These are phyloP conservation scores for Lepidium didymum DNA, from an alignment of 345 rosid species.

Conservation along the genomic window DNA sequence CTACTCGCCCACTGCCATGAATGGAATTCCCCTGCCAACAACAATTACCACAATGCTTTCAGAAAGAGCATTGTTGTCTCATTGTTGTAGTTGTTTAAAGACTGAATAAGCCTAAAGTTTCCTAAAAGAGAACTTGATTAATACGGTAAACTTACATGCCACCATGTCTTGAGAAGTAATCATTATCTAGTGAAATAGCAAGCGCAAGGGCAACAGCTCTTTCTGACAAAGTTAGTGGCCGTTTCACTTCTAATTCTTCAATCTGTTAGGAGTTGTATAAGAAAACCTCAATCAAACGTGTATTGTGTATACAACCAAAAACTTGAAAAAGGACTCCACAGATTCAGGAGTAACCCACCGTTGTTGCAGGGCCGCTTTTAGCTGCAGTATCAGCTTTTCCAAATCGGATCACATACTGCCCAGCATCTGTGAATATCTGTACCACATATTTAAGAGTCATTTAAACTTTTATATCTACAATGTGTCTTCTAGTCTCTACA, in stretches of 20 bases:
- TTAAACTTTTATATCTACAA: not conserved
- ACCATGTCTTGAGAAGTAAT: constrained; percentile 91
- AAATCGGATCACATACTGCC: constrained; percentile 90
- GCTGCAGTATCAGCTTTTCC: constrained; percentile 60
- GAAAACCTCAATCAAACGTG: not conserved
- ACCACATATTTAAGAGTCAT: constrained; percentile 1
- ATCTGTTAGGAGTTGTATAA: constrained; percentile 35
- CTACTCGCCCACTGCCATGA: constrained; percentile 48
- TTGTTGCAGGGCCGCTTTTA: constrained; percentile 48
- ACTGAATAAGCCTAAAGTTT: not conserved
- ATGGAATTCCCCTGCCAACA: constrained; percentile 54
- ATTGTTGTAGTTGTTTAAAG: not conserved
- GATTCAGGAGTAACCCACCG: constrained; percentile 30
- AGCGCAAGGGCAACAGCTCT: constrained; percentile 80
- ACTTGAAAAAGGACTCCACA: not conserved
- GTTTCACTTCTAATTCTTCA: constrained; percentile 67
- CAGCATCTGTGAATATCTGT: constrained; percentile 96
- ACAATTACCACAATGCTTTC: not conserved
- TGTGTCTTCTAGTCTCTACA: not conserved
- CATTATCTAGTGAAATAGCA: constrained; percentile 91
- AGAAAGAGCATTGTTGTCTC: not conserved
- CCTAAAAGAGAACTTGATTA: not conserved
- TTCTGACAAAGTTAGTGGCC: constrained; percentile 65
- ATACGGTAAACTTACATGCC: constrained; percentile 51
- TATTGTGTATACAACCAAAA: not conserved